These are phyloP conservation scores for Neurospora tetrasperma DNA, from an alignment of 495 filamentous ascomycete genomes.

Conservation along the genomic window DNA sequence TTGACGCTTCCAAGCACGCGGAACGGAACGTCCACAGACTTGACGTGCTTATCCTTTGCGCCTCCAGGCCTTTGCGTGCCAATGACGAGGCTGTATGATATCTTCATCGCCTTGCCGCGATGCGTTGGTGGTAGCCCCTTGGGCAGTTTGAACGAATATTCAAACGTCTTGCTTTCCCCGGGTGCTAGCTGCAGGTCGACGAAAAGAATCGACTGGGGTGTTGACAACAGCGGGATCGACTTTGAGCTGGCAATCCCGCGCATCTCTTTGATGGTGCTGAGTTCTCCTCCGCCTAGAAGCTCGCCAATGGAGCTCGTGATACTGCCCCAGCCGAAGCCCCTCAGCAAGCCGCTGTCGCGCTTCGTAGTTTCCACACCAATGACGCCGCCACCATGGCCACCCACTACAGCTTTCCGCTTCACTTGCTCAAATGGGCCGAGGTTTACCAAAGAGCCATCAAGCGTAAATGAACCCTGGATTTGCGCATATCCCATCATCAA, in stretches of 20 bases:
- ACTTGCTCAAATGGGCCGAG: conserved; percentile 88
- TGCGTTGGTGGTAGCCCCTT: conserved; percentile 82
- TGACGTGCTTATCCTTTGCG: conserved; percentile 68
- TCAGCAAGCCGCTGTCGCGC: conserved; percentile 68
- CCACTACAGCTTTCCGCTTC: conserved; percentile 85
- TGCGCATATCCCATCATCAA: conserved; percentile 98
- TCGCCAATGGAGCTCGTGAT: conserved; percentile 84
- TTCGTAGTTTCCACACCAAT: conserved; percentile 69
- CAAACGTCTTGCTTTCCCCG: conserved; percentile 80
- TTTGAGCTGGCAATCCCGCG: conserved; percentile 68
- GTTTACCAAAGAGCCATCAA: conserved; percentile 87
- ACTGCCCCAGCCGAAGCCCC: conserved; percentile 77
- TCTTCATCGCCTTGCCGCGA: conserved; percentile 87
- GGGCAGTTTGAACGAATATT: conserved; percentile 76
- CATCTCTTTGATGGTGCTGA: conserved; percentile 92
- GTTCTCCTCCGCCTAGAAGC: conserved; percentile 70
- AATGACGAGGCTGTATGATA: conserved; percentile 82
- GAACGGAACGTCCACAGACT: conserved; percentile 88
- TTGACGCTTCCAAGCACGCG: conserved; percentile 88
- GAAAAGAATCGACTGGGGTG: conserved; percentile 94
- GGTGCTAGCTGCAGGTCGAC: conserved; percentile 82
- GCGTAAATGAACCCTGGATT: conserved; percentile 79
- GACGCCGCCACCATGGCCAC: conserved; percentile 75
- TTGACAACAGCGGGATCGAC: conserved; percentile 80
- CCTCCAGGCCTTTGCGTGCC: conserved; percentile 81